Evolutionary conservation across 805 yeast genomes (phyloP).

Genomic region (Lipomyces japonicus): DNA sequence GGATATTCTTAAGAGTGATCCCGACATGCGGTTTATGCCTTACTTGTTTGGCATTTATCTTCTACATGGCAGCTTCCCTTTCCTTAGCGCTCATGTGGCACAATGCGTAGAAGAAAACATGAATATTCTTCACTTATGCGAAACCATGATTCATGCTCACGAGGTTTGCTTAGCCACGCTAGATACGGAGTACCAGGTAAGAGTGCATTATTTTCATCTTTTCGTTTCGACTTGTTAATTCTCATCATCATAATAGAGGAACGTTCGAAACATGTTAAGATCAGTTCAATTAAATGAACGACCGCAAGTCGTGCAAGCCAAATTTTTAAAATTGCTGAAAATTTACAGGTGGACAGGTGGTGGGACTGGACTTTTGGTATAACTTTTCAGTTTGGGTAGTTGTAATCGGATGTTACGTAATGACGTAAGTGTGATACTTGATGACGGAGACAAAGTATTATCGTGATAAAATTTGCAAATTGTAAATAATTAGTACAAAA

Average conservation of each 20-base stretch:
- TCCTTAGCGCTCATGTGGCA: neutral
- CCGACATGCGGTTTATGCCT: constrained; percentile 35
- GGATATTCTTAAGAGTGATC: constrained; percentile 31
- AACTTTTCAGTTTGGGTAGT: too few relatives aligned
- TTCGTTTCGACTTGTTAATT: neutral
- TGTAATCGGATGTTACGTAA: too few relatives aligned
- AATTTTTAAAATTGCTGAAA: neutral
- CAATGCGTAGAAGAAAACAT: neutral
- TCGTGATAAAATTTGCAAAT: too few relatives aligned
- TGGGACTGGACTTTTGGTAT: neutral
- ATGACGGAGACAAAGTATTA: too few relatives aligned
- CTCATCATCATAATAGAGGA: neutral
- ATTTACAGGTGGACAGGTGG: neutral
- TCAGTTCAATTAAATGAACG: neutral
- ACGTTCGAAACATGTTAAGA: neutral
- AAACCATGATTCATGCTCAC: neutral
- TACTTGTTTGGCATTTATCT: constrained; percentile 36
- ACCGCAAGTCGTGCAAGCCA: neutral
- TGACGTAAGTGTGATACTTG: too few relatives aligned
- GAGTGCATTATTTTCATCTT: neutral
- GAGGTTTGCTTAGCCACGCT: constrained; percentile 1
- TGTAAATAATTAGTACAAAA: too few relatives aligned
- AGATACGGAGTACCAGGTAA: neutral
- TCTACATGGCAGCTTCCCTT: constrained; percentile 32
- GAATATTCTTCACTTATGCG: neutral